A percentile compares a stretch with the other conserved stretches of the same genome.
phyloP scores from a whole-genome alignment of 129 eudicot genomes.

The Rutidosis leptorrhynchoides region DNA sequence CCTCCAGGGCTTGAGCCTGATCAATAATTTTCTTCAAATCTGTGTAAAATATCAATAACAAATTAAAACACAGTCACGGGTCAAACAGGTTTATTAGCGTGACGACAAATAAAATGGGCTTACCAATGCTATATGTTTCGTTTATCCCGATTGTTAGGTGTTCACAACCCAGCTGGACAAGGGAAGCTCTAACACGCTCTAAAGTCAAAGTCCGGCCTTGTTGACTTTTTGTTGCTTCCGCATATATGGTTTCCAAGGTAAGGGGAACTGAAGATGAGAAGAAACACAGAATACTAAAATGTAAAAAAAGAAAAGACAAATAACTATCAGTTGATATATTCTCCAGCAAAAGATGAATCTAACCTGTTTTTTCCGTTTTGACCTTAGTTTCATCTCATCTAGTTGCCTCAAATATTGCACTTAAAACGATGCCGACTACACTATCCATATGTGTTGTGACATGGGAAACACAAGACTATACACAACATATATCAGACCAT shows the following conservation, averaged over 20 bases:
- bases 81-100: background rate
- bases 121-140: conserved; percentile 72
- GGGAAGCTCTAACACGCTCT: conserved; percentile 66
- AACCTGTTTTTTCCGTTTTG: conserved; percentile 65
- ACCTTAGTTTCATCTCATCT: conserved; percentile 53
- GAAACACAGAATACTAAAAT: conserved; percentile 13
- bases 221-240: conserved; percentile 76
- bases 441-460: conserved; percentile 49
- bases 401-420: conserved; percentile 62
- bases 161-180: conserved; percentile 70
- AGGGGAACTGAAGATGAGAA: conserved; percentile 54
- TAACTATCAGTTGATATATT: background rate
- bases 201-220: conserved; percentile 76
- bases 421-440: conserved; percentile 56
- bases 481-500: background rate
- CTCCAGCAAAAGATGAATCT: background rate
- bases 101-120: background rate
- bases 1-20: conserved; percentile 79
- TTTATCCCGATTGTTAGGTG: conserved; percentile 43
- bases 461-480: conserved; percentile 62
- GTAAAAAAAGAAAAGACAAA: background rate
- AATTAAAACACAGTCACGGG: background rate
- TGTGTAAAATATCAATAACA: conserved; percentile 26
- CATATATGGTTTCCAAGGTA: conserved; percentile 53
- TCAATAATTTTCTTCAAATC: conserved; percentile 73